These are phyloP conservation scores for Alternaria conjuncta DNA, from an alignment of 2,329 filamentous ascomycete species.

Conservation along the genomic window DNA sequence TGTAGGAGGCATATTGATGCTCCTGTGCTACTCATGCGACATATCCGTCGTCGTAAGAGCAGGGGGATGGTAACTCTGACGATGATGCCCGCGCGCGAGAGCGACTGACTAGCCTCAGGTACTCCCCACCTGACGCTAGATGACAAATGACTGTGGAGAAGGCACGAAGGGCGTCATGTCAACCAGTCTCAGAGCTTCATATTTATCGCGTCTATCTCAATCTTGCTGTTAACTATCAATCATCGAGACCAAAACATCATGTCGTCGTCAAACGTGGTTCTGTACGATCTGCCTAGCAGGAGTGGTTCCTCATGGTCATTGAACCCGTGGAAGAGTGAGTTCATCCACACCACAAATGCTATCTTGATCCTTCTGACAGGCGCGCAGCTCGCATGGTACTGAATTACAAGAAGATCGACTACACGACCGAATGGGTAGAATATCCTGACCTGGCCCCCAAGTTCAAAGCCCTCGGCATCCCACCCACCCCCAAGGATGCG, in stretches of 20 bases:
- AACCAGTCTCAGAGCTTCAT: not conserved
- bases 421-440: slow-evolving; percentile 73
- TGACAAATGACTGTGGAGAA: slow-evolving; percentile 8
- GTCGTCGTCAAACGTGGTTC: slow-evolving; percentile 52
- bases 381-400: slow-evolving; percentile 65
- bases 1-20: not conserved
- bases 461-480: slow-evolving; percentile 55
- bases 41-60: not conserved
- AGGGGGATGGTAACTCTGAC: not conserved
- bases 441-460: slow-evolving; percentile 68
- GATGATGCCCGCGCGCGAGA: not conserved
- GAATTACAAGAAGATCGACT: slow-evolving; percentile 72
- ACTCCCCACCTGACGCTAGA: slow-evolving; percentile 4
- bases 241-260: slow-evolving; percentile 5
- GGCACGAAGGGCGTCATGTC: not conserved
- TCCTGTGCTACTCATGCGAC: not conserved
- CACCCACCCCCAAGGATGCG: slow-evolving; percentile 52
- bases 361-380: not conserved
- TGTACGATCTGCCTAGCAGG: slow-evolving; percentile 70
- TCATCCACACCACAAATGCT: not conserved
- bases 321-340: slow-evolving; percentile 74
- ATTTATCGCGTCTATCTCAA: not conserved
- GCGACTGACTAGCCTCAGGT: not conserved
- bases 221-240: not conserved
- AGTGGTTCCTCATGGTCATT: slow-evolving; percentile 64